Evolutionary conservation across 2,329 filamentous ascomycete species (phyloP).

Genomic region (Ophiostoma australiae): DNA sequence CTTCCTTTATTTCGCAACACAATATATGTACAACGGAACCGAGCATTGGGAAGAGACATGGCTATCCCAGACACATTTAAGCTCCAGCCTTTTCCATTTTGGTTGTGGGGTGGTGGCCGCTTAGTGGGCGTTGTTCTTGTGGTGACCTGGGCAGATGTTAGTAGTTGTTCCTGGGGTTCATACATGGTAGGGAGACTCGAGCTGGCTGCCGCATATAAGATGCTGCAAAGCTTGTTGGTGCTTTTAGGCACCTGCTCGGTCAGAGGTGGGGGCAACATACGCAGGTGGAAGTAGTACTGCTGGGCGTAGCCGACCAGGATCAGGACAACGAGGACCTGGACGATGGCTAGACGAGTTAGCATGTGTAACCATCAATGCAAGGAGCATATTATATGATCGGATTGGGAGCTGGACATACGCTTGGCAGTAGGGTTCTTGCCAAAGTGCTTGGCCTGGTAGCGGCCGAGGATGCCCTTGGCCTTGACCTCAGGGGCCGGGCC

Average conservation of each 20-base stretch:
- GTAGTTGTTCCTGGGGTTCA: not conserved
- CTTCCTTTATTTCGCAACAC: constrained; percentile 41
- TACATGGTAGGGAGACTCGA: not conserved
- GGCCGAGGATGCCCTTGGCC: constrained; percentile 74
- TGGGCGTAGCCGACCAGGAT: constrained; percentile 85
- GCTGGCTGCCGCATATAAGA: not conserved
- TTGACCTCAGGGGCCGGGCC: constrained; percentile 80
- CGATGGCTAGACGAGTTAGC: constrained; percentile 60
- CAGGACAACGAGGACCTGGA: constrained; percentile 76
- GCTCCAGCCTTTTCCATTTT: constrained; percentile 18
- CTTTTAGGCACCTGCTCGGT: not conserved
- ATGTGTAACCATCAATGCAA: not conserved
- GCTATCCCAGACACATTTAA: constrained; percentile 16
- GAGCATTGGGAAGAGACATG: constrained; percentile 18
- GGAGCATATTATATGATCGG: too few relatives aligned
- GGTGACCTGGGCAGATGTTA: constrained; percentile 67
- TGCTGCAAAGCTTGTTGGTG: not conserved
- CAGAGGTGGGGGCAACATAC: constrained; percentile 53
- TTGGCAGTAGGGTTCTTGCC: constrained; percentile 84
- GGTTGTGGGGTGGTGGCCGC: constrained; percentile 21
- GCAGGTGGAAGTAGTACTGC: constrained; percentile 99
- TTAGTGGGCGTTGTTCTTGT: constrained; percentile 99
- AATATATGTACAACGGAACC: constrained; percentile 35
- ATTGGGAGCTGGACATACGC: constrained; percentile 61
- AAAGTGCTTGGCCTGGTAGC: constrained; percentile 87